Evolutionary conservation across 2,329 filamentous ascomycete genomes (phyloP), one percentile per base, ranked within the genome.

Genomic region (Ophidiomyces ophidiicola): DNA sequence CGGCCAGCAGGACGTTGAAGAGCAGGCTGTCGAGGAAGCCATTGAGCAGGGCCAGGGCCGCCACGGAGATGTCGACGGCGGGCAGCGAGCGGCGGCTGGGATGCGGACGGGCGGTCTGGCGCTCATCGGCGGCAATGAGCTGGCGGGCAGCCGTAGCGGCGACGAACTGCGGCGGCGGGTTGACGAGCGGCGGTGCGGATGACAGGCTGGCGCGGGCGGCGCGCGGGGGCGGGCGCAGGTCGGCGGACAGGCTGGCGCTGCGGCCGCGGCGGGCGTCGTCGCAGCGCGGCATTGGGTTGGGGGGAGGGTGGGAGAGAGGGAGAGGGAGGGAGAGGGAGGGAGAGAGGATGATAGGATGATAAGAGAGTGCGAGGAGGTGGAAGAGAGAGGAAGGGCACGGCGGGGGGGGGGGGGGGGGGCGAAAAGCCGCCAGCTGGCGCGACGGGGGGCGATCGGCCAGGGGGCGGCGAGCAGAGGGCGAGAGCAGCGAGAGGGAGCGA

Each of bases 11-110:
- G 46, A 96, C 82, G 53, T 84, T 88, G 67, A 87, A 94, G 4
- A 98, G 72, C 3, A 96, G 69, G 55, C 94, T 84, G 58, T 98
- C 90, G 46, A 98, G 74, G 55, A 98, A 98, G 52, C 74, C 78
- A 63, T 98, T 98, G 54, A 94, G 74, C 6, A 93, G 72, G 29
- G 71, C 70, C 25, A 96, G 67, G 0, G 90, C 83, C 19, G 73
- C 71, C 2, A 72, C 68, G 1, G 85, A 80, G 42, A 94, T 82
- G 34, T 80, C 58, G 12, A 82, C 82, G 12, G 79, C 76, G 49
- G 82, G 79, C 53, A 82, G 76, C 6, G 14, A 24, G 17, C 18
- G 15, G 8, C 29, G 7, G 32, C 2, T 2, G 12, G n/a, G n/a
- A 20, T 52, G 78, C 75, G 70, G 79, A 79, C 8, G 3, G 43